Evolutionary conservation across 306 rosid genomes (phyloP).

Genomic region (Cicer chorassanicum): DNA sequence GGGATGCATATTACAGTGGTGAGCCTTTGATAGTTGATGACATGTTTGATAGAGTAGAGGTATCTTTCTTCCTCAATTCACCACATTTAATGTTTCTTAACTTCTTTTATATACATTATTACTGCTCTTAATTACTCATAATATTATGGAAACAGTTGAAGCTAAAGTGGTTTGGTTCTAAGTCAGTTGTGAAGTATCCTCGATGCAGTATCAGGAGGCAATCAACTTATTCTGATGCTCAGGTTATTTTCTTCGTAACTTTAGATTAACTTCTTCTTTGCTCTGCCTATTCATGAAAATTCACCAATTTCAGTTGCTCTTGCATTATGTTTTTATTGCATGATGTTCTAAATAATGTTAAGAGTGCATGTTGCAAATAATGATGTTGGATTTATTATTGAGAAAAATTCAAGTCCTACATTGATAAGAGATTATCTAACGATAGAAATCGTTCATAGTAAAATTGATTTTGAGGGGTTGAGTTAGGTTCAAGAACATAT

Average conservation of each 20-base stretch:
- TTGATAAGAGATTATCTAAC: neutral
- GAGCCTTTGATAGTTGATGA: slow-evolving; percentile 92
- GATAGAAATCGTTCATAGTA: neutral
- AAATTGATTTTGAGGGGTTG: neutral
- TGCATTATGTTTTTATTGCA: neutral
- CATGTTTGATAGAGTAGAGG: slow-evolving; percentile 96
- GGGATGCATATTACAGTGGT: slow-evolving; percentile 91
- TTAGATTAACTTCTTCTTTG: neutral
- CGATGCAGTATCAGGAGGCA: slow-evolving; percentile 91
- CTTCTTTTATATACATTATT: neutral
- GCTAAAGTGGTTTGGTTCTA: slow-evolving; percentile 88
- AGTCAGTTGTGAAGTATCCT: slow-evolving; percentile 86
- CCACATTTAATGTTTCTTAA: neutral
- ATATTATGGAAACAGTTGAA: slow-evolving; percentile 60
- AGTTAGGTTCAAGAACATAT: neutral
- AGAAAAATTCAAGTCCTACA: neutral
- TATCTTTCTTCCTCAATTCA: slow-evolving; percentile 27
- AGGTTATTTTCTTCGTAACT: slow-evolving; percentile 61
- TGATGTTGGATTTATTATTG: neutral
- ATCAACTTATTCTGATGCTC: slow-evolving; percentile 90
- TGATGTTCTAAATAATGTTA: neutral
- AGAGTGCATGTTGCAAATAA: neutral
- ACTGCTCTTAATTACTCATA: neutral
- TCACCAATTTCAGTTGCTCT: neutral
- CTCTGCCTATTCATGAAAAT: neutral